Evolutionary conservation across 2,329 filamentous ascomycete species (phyloP).

Genomic region (Tolypocladium inflatum): DNA sequence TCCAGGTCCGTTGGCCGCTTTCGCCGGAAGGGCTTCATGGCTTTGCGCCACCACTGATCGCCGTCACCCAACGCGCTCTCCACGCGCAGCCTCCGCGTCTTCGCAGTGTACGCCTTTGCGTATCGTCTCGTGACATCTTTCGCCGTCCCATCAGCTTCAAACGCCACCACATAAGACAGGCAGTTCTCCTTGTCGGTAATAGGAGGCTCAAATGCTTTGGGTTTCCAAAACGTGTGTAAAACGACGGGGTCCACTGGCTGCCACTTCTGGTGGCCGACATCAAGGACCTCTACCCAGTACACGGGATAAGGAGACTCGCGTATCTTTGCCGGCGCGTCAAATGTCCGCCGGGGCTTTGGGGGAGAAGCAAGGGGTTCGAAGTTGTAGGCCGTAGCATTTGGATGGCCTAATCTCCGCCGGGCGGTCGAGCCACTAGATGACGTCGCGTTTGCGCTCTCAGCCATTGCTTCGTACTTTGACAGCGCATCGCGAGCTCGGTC

Average conservation of each 20-base stretch:
- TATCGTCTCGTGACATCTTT: slow-evolving; percentile 86
- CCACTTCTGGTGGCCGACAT: slow-evolving; percentile 83
- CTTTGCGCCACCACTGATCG: slow-evolving; percentile 43
- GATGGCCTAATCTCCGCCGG: slow-evolving; percentile 42
- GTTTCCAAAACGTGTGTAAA: slow-evolving; percentile 65
- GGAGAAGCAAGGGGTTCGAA: slow-evolving; percentile 34
- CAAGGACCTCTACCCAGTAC: slow-evolving; percentile 92
- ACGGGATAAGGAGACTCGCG: slow-evolving; percentile 70
- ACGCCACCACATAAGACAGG: slow-evolving; percentile 77
- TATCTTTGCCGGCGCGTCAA: slow-evolving; percentile 32
- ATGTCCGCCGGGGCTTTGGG: slow-evolving; percentile 19
- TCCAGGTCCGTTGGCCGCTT: slow-evolving; percentile 53
- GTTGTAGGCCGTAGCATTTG: slow-evolving; percentile 42
- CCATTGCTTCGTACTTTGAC: slow-evolving; percentile 22
- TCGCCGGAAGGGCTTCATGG: slow-evolving; percentile 38
- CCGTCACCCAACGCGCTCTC: slow-evolving; percentile 47
- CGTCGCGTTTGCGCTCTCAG: slow-evolving; percentile 23
- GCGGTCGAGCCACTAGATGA: slow-evolving; percentile 25
- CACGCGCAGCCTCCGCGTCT: slow-evolving; percentile 73
- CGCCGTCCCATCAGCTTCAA: slow-evolving; percentile 68
- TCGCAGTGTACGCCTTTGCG: slow-evolving; percentile 79
- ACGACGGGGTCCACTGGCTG: slow-evolving; percentile 78
- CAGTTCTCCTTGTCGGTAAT: slow-evolving; percentile 65
- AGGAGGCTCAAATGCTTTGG: slow-evolving; percentile 72
- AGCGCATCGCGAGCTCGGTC: slow-evolving; percentile 17